Evolutionary conservation across 192 early-diverging fungal genomes (phyloP).

Genomic region (Backusella luteola): DNA sequence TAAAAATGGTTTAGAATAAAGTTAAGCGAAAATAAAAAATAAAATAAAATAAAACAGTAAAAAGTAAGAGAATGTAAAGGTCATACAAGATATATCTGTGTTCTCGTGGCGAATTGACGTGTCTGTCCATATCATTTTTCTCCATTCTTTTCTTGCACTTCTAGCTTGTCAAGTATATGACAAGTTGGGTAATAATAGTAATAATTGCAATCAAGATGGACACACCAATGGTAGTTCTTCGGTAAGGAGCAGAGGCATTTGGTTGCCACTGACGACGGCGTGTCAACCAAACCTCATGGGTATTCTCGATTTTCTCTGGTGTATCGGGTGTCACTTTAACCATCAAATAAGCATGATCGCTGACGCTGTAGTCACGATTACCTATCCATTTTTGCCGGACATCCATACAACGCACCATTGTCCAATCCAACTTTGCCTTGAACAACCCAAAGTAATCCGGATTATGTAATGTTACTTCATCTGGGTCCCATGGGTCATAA

Average conservation of each 20-base stretch:
- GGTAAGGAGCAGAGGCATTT: slow-evolving; percentile 5
- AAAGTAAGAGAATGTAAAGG: neutral
- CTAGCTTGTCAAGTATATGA: neutral
- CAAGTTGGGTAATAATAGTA: neutral
- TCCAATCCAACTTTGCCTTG: slow-evolving; percentile 74
- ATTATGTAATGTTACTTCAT: slow-evolving; percentile 66
- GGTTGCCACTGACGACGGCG: slow-evolving; percentile 14
- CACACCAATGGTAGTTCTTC: slow-evolving; percentile 1
- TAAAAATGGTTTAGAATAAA: neutral
- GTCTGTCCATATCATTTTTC: neutral
- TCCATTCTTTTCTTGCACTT: neutral
- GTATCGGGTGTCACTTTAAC: slow-evolving; percentile 40
- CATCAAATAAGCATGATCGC: slow-evolving; percentile 73
- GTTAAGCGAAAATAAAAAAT: neutral
- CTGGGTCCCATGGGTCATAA: slow-evolving; percentile 65
- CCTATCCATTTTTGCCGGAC: slow-evolving; percentile 52
- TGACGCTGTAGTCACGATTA: slow-evolving; percentile 61
- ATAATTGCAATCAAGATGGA: neutral
- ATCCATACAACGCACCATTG: slow-evolving; percentile 57
- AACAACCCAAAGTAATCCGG: slow-evolving; percentile 61
- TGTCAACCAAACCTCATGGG: neutral
- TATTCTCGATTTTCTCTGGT: neutral
- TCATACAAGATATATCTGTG: neutral
- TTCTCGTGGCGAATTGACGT: neutral
- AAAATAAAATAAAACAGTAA: neutral